Conservation (phyloP, 2,329 filamentous ascomycete genomes). For the Claviceps spartinae region DNA sequence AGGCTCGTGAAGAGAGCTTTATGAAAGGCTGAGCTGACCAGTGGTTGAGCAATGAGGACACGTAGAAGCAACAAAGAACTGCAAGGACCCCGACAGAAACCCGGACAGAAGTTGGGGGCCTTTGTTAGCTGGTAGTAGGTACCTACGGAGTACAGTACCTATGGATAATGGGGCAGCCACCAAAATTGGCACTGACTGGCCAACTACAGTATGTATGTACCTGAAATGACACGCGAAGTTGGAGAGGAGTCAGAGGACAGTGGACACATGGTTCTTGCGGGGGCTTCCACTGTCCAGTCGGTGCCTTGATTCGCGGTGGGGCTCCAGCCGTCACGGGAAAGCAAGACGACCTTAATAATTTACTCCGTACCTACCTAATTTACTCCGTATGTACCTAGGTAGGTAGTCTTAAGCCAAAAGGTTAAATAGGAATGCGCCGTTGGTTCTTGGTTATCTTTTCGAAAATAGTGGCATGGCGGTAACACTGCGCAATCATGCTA, state of each 20-base stretch:
- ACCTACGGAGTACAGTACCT: no score
- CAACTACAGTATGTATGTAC: background rate
- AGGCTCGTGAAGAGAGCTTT: conserved; percentile 3
- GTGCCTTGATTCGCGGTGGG: background rate
- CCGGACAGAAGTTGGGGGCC: background rate
- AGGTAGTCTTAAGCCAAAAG: no score
- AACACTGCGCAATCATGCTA: no score
- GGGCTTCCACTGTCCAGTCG: background rate
- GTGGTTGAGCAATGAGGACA: conserved; percentile 11
- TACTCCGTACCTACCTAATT: no score
- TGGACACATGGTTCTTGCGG: background rate
- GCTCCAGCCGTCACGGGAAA: background rate
- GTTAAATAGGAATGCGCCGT: no score
- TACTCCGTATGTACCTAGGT: no score
- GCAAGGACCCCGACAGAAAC: background rate
- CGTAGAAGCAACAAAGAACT: conserved; percentile 4
- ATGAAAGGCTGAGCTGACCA: background rate
- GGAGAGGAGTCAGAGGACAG: background rate
- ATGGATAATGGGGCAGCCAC: background rate
- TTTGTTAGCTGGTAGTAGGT: no score
- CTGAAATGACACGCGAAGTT: background rate
- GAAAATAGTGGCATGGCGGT: no score
- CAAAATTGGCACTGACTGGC: background rate
- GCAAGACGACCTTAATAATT: no score
- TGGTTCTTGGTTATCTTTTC: no score